Evolutionary conservation across 345 rosid species (phyloP).

Genomic region (Turritis glabra): DNA sequence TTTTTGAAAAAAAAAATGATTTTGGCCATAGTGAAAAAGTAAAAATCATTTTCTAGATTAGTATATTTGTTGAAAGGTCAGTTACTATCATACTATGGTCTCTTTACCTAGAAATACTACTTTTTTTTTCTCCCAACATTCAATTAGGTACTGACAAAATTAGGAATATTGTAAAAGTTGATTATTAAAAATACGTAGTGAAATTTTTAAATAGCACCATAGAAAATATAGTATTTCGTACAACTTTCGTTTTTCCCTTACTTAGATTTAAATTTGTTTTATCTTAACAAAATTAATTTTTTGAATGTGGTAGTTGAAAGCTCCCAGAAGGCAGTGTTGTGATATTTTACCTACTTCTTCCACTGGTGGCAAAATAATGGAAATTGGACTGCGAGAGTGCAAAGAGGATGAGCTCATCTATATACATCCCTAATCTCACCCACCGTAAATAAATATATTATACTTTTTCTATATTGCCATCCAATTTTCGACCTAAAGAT

Average conservation of each 20-base stretch:
- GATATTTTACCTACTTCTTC: constrained; percentile 70
- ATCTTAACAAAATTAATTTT: background rate
- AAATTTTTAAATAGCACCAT: background rate
- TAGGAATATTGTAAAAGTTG: background rate
- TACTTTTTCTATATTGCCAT: background rate
- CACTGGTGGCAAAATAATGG: constrained; percentile 49
- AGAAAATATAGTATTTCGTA: background rate
- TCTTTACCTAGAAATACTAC: background rate
- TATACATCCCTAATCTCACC: constrained; percentile 43
- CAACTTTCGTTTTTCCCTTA: background rate
- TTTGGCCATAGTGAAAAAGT: background rate
- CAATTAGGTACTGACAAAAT: background rate
- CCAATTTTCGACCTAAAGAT: background rate
- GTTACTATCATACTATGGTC: background rate
- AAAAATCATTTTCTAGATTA: background rate
- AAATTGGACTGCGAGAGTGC: constrained; percentile 70
- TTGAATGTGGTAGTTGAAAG: constrained; percentile 51
- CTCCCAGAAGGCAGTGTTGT: constrained; percentile 91
- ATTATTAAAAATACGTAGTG: background rate
- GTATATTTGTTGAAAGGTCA: constrained; percentile 1
- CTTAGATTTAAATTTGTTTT: background rate
- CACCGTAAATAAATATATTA: background rate
- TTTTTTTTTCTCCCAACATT: background rate
- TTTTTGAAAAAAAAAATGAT: no score
- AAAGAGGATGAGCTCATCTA: constrained; percentile 61